Percentiles rank a stretch among this genome's conserved stretches.
Conservation (phyloP, 1,139 yeast genomes). For the Taiozyma sp. region DNA sequence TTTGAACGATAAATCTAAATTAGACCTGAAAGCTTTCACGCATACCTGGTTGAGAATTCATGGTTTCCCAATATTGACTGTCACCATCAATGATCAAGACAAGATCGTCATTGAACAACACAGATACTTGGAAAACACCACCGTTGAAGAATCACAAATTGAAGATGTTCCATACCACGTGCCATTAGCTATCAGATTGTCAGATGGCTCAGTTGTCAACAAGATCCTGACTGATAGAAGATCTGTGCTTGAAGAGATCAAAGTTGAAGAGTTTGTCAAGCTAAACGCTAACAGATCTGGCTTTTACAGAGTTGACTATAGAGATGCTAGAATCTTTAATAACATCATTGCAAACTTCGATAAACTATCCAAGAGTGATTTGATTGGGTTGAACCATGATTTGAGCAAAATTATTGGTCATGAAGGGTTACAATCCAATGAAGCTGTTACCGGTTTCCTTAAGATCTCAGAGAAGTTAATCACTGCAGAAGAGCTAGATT, state of each 20-base stretch:
- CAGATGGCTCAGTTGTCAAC: conserved; percentile 33
- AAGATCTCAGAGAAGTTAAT: conserved; percentile 16
- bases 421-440: conserved; percentile 19
- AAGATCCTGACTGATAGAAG: conserved; percentile 45
- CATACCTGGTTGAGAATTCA: conserved; percentile 54
- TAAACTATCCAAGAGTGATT: conserved; percentile 22
- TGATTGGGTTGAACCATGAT: conserved; percentile 28
- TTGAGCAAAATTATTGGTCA: conserved; percentile 26
- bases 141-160: conserved; percentile 17
- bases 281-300: conserved; percentile 45
- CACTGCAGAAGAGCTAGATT: conserved; percentile 16
- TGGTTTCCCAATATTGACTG: conserved; percentile 52
- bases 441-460: conserved; percentile 24
- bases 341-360: conserved; percentile 26
- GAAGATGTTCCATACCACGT: conserved; percentile 32
- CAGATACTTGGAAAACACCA: conserved; percentile 32
- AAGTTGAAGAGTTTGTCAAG: conserved; percentile 27
- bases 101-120: conserved; percentile 45
- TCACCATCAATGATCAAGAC: conserved; percentile 27
- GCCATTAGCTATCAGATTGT: conserved; percentile 45
- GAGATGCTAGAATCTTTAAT: conserved; percentile 24
- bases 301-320: conserved; percentile 37
- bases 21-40: conserved; percentile 28
- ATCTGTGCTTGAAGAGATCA: conserved; percentile 29
- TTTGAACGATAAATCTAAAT: conserved; percentile 28